Conservation (phyloP, 805 yeast species). For the Barnettozyma pratensis region DNA sequence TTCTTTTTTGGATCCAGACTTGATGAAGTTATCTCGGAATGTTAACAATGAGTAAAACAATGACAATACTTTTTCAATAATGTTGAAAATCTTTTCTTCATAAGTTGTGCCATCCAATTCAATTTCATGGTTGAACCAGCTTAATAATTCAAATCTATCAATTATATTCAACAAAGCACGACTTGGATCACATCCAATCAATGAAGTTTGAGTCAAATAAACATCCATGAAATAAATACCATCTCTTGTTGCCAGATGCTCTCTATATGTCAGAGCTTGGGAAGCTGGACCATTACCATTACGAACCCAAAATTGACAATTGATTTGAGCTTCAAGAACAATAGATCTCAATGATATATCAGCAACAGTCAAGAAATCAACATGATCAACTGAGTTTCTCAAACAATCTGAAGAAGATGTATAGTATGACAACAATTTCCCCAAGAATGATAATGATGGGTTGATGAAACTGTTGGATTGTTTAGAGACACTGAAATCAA, state of each 20-base stretch:
- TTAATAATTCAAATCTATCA: constrained; percentile 56
- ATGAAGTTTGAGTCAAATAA: constrained; percentile 57
- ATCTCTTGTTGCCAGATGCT: constrained; percentile 35
- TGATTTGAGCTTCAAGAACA: constrained; percentile 57
- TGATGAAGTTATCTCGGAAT: constrained; percentile 59
- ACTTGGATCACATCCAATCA: constrained; percentile 46
- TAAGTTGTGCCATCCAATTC: constrained; percentile 38
- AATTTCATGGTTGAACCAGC: constrained; percentile 40
- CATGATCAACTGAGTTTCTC: constrained; percentile 11
- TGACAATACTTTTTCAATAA: constrained; percentile 76
- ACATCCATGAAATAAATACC: constrained; percentile 71
- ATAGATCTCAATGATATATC: constrained; percentile 57
- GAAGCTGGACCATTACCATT: constrained; percentile 55
- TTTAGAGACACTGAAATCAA: constrained; percentile 40
- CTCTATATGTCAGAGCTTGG: constrained; percentile 45
- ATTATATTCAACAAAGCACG: constrained; percentile 50
- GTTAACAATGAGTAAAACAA: constrained; percentile 65
- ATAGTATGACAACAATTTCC: constrained; percentile 22
- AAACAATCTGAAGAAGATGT: not conserved
- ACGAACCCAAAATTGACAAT: constrained; percentile 67
- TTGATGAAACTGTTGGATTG: constrained; percentile 52
- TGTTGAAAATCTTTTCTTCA: constrained; percentile 43
- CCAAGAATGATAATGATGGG: constrained; percentile 54
- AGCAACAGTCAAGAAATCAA: constrained; percentile 42
- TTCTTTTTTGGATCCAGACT: constrained; percentile 29